Percentiles rank a stretch among this genome's conserved stretches.
Evolutionary conservation across 768 basidiomycete species (phyloP).

Genomic region (Suillus placidus): DNA sequence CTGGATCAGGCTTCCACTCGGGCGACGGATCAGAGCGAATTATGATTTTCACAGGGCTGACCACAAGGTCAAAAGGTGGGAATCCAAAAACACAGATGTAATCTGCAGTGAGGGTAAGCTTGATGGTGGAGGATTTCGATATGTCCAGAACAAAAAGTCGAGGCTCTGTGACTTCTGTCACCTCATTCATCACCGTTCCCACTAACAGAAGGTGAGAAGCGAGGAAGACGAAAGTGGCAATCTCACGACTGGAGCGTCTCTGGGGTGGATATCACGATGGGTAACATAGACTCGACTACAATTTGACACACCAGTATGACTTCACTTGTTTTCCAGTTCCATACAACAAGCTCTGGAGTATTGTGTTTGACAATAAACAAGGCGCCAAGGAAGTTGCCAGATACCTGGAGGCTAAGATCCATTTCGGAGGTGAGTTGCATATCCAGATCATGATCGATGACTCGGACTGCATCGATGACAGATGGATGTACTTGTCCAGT

Average conservation of each 20-base stretch:
- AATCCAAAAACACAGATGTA: background rate
- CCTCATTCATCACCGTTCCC: background rate
- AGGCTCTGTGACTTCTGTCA: background rate
- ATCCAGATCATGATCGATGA: too few relatives aligned
- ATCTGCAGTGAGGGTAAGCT: background rate
- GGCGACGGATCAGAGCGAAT: background rate
- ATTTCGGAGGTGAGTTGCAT: background rate
- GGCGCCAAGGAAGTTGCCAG: background rate
- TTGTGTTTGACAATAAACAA: background rate
- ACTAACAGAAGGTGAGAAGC: background rate
- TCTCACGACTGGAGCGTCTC: background rate
- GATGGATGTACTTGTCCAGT: too few relatives aligned
- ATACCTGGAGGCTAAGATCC: background rate
- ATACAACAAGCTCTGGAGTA: background rate
- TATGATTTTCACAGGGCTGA: background rate
- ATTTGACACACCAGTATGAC: background rate
- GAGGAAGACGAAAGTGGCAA: background rate
- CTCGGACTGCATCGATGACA: too few relatives aligned
- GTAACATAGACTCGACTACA: background rate
- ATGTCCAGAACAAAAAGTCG: background rate
- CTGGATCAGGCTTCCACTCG: background rate
- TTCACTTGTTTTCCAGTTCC: background rate
- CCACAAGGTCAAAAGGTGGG: background rate
- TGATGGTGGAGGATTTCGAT: background rate
- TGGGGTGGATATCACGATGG: background rate